Base-by-base conservation (phyloP, 768 basidiomycete species). In the Ramaria sp. region DNA sequence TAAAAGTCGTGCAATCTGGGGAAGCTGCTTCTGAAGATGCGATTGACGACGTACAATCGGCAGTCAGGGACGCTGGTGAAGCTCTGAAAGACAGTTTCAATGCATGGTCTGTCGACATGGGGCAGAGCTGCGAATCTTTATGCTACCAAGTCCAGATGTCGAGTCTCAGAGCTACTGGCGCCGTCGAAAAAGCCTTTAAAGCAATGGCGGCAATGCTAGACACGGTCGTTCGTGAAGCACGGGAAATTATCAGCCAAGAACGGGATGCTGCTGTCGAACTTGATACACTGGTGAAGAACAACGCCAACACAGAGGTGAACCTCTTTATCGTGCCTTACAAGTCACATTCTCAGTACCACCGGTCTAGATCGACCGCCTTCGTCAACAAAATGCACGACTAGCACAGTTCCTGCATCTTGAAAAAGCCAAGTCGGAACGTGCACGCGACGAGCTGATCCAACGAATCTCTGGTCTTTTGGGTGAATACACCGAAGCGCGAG, bases 391-490 rank as follows among this genome's bases (percentile, higher is more conserved):
- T 62, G 71, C 73, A 27, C 67, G 74, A 8, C 72, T 96, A 39
- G 66, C 69, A 6, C 71, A 72, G 41, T 68, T 88, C 59, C 70
- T 94, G 12, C 77, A 80, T 57, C 67, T 75, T 15, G 89, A 95
- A 65, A 79, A 78, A 63, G 63, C 65, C 13, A 83, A 80, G 57
- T 77, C 84, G 0, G 79, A 83, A 24, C 78, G 74, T 48, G 78
- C 85, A 1, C 85, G 81, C 56, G 80, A 82, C 39, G 84, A 87
- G 38, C 66, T 95, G 12, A 66, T 93, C n/a, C 76, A 83, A 39
- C 83, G 82, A 37, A 74, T 95, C 48, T 85, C 87, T 0, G 72
- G 72, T 3, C 72, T 93, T 59, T 69, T 96, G 1, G 80, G 77
- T 10, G 82, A 78, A 25, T 94, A 85, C 65, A 75, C 82, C 28